phyloP scores from a whole-genome alignment of 75 land plant genomes.

The Selaginella tamariscina region DNA sequence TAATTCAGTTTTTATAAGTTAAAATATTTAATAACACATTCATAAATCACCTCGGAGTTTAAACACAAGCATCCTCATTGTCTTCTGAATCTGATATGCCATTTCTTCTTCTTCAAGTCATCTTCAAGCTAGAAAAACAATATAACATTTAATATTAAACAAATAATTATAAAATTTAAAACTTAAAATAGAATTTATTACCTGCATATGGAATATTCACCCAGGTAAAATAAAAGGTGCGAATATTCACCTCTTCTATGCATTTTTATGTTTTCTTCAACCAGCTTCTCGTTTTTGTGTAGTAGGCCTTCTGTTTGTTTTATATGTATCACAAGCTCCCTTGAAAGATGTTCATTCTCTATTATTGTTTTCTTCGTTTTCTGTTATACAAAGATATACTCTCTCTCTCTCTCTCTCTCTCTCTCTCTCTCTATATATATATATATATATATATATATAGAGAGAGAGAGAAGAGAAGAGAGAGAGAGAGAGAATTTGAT shows the following conservation, averaged over 20 bases:
- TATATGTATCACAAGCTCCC: constrained; percentile 24
- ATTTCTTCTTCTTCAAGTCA: constrained; percentile 10
- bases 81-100: constrained; percentile 12
- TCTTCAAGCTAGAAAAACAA: too few species aligned
- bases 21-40: neutral
- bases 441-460: too few species aligned
- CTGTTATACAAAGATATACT: constrained; percentile 11
- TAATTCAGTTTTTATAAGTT: constrained; percentile 1
- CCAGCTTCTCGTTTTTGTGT: constrained; percentile 26
- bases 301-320: constrained; percentile 23
- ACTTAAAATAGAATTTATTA: too few species aligned
- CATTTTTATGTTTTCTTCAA: constrained; percentile 20
- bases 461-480: too few species aligned
- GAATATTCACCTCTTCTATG: constrained; percentile 22
- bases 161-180: neutral
- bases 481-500: too few species aligned
- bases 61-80: constrained; percentile 13
- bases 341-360: constrained; percentile 28
- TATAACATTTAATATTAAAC: constrained; percentile 8
- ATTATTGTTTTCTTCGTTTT: constrained; percentile 33
- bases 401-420: neutral
- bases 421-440: neutral
- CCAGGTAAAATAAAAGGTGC: neutral
- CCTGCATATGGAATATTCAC: neutral
- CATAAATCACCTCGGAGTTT: constrained; percentile 10